A percentile compares a stretch with the other conserved stretches of the same genome.
phyloP scores from a whole-genome alignment of 169 alveolate species.

The Plasmodium ovale region DNA sequence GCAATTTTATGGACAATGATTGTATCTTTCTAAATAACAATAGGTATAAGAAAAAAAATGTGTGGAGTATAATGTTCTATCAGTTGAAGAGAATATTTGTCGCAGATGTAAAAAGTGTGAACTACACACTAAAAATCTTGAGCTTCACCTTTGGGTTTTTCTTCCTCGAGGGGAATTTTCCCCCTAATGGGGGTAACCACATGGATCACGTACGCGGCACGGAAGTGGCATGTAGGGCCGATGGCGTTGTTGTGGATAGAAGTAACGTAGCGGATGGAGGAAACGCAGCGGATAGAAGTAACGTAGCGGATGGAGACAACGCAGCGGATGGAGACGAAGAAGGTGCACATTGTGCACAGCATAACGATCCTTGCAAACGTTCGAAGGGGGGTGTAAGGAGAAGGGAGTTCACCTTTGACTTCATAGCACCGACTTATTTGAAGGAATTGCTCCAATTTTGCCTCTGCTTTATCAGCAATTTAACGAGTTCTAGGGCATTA shows the following conservation, averaged over 20 bases:
- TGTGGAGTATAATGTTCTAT: conserved; percentile 64
- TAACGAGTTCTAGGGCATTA: conserved; percentile 26
- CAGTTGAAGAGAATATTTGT: conserved; percentile 29
- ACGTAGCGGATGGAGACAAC: too few relatives aligned
- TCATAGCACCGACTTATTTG: conserved; percentile 44
- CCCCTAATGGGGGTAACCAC: background rate
- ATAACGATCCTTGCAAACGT: too few relatives aligned
- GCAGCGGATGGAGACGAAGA: too few relatives aligned
- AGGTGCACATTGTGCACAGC: too few relatives aligned
- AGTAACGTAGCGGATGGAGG: too few relatives aligned
- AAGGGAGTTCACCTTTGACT: conserved; percentile 21
- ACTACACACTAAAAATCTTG: conserved; percentile 53
- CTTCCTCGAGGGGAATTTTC: conserved; percentile 27
- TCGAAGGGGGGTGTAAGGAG: conserved; percentile 3
- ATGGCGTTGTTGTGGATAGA: too few relatives aligned
- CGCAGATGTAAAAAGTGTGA: conserved; percentile 52
- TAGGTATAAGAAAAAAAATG: conserved; percentile 26
- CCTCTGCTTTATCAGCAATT: conserved; percentile 15
- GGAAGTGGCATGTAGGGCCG: too few relatives aligned
- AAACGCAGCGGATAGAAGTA: too few relatives aligned
- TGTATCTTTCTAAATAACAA: conserved; percentile 62
- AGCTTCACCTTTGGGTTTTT: conserved; percentile 57
- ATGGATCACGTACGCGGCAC: too few relatives aligned
- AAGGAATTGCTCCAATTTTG: conserved; percentile 53
- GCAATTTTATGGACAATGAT: background rate